Evolutionary conservation across 257 asterid genomes (phyloP).

Genomic region (Paulownia fortunei): DNA sequence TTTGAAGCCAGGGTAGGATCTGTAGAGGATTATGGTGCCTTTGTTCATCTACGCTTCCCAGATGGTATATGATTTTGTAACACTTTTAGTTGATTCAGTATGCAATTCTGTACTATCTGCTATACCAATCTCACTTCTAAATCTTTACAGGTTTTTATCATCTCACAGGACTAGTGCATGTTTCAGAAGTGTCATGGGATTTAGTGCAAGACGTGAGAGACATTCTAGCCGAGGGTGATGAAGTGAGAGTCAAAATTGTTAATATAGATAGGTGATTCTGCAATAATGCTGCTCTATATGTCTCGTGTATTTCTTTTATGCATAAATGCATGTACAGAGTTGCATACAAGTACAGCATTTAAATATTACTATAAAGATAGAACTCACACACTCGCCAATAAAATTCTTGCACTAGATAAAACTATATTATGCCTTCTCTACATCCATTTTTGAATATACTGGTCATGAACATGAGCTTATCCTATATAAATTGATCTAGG

Average conservation of each 20-base stretch:
- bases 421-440: not conserved
- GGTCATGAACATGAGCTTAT: not conserved
- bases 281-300: conserved; percentile 13
- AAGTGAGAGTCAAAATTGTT: conserved; percentile 76
- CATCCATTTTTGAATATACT: not conserved
- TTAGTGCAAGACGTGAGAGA: conserved; percentile 90
- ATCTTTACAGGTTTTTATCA: conserved; percentile 64
- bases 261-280: conserved; percentile 74
- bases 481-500: not conserved
- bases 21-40: conserved; percentile 97
- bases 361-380: not conserved
- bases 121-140: not conserved
- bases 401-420: not conserved
- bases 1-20: conserved; percentile 79
- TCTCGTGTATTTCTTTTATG: not conserved
- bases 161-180: conserved; percentile 91
- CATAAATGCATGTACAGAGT: not conserved
- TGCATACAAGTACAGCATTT: not conserved
- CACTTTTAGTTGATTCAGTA: not conserved
- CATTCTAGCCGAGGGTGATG: conserved; percentile 75
- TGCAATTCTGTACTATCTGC: conserved; percentile 4
- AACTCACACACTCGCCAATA: not conserved
- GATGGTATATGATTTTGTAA: conserved; percentile 64
- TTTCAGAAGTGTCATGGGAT: conserved; percentile 99
- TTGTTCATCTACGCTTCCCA: conserved; percentile 77